phyloP scores from a whole-genome alignment of 2,329 filamentous ascomycete species.

The Verticillium alfalfae region DNA sequence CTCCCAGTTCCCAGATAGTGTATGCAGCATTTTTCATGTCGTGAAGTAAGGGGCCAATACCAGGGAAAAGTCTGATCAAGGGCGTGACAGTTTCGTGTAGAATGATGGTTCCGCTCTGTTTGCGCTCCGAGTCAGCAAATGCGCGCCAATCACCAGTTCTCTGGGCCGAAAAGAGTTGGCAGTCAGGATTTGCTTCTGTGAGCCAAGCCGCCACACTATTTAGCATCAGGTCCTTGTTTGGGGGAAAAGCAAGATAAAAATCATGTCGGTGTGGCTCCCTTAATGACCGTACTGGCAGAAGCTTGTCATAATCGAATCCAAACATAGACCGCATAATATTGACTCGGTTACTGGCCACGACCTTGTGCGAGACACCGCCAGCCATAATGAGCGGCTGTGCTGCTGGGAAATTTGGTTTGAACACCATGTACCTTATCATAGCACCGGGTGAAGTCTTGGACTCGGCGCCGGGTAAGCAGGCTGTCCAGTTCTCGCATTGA shows the following conservation, averaged over 20 bases:
- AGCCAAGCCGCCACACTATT: slow-evolving; percentile 40
- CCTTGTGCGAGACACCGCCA: not conserved
- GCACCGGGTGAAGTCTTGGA: slow-evolving; percentile 5
- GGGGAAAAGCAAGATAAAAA: slow-evolving; percentile 47
- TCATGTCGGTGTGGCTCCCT: slow-evolving; percentile 17
- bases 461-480: slow-evolving; percentile 10
- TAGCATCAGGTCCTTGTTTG: slow-evolving; percentile 23
- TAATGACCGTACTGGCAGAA: slow-evolving; percentile 12
- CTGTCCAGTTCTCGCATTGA: slow-evolving; percentile 26
- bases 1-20: slow-evolving; percentile 34
- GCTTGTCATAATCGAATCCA: slow-evolving; percentile 22
- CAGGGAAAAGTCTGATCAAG: slow-evolving; percentile 32
- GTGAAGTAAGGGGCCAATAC: slow-evolving; percentile 21
- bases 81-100: slow-evolving; percentile 37
- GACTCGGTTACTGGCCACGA: not conserved
- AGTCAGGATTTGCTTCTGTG: slow-evolving; percentile 27
- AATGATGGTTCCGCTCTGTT: slow-evolving; percentile 26
- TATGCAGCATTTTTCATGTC: slow-evolving; percentile 15
- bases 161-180: slow-evolving; percentile 34
- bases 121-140: slow-evolving; percentile 25
- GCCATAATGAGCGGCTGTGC: not conserved
- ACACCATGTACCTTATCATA: slow-evolving; percentile 30
- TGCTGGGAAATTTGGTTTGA: slow-evolving; percentile 17
- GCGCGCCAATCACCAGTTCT: slow-evolving; percentile 39
- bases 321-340: slow-evolving; percentile 20